Evolutionary conservation across 805 yeast species (phyloP).

Genomic region (Cyberlindnera samutprakarnensis): DNA sequence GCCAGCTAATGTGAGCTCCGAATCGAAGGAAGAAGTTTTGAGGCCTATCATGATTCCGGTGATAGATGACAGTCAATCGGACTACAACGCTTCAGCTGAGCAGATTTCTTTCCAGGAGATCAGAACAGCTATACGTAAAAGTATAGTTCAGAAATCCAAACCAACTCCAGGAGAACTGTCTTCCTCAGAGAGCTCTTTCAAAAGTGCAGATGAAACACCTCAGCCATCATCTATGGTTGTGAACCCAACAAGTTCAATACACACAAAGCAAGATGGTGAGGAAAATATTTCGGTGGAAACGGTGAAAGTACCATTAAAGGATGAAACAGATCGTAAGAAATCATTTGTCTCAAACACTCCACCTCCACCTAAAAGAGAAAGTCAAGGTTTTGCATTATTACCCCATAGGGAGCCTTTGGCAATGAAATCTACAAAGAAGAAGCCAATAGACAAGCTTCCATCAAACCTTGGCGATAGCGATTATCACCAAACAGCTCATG

Average conservation of each 20-base stretch:
- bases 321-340: constrained; percentile 7
- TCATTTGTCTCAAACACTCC: constrained; percentile 10
- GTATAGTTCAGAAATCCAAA: constrained; percentile 29
- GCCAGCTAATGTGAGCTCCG: not conserved
- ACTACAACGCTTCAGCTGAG: constrained; percentile 22
- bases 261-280: constrained; percentile 2
- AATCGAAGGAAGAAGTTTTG: not conserved
- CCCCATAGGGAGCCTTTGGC: constrained; percentile 25
- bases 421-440: constrained; percentile 21
- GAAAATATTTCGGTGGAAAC: constrained; percentile 11
- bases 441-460: constrained; percentile 4
- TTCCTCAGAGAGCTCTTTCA: constrained; percentile 14
- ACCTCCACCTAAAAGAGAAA: constrained; percentile 19
- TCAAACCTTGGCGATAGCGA: constrained; percentile 14
- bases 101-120: constrained; percentile 39
- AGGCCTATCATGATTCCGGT: not conserved
- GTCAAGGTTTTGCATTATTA: constrained; percentile 24
- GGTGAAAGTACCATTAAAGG: constrained; percentile 14
- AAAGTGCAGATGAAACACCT: constrained; percentile 17
- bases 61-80: constrained; percentile 6
- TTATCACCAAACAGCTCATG: not conserved
- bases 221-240: constrained; percentile 11
- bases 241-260: constrained; percentile 10
- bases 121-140: constrained; percentile 38
- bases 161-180: constrained; percentile 5